A percentile compares a stretch with the other conserved stretches of the same genome.
Evolutionary conservation across 192 early-diverging fungal species (phyloP).

Genomic region (Piromyces sp.): DNA sequence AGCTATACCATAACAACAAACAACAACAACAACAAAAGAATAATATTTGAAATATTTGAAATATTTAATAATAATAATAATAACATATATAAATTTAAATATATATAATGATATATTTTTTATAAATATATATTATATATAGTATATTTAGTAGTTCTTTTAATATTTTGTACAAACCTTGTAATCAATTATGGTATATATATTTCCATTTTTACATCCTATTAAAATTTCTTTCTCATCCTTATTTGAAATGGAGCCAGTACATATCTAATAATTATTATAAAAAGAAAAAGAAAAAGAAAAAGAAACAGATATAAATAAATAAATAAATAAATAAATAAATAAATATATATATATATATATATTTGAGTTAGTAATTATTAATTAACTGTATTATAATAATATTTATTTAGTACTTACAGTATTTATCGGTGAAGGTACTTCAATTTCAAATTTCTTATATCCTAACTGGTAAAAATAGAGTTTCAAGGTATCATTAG

Average conservation of each 20-base stretch:
- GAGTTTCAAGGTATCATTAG: not conserved
- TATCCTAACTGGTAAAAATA: not conserved
- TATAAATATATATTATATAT: not conserved
- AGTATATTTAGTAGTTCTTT: not conserved
- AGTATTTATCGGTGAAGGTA: not conserved
- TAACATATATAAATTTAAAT: no score
- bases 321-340: no score
- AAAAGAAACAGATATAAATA: no score
- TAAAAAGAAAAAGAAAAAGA: not conserved
- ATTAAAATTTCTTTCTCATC: not conserved
- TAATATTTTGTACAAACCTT: no score
- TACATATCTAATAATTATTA: not conserved
- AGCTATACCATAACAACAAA: no score
- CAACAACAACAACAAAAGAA: no score
- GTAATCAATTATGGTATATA: not conserved
- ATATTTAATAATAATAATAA: no score
- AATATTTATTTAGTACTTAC: no score
- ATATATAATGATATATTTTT: not conserved
- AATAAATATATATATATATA: no score
- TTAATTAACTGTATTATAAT: no score
- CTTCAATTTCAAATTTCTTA: not conserved
- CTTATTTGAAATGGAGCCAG: not conserved
- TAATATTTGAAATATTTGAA: no score
- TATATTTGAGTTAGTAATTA: no score
- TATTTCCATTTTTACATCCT: not conserved